A percentile compares a stretch with the other conserved stretches of the same genome.
These are phyloP conservation scores for Protomyces pachydermus DNA, from an alignment of 1,139 yeast species.

Conservation along the genomic window DNA sequence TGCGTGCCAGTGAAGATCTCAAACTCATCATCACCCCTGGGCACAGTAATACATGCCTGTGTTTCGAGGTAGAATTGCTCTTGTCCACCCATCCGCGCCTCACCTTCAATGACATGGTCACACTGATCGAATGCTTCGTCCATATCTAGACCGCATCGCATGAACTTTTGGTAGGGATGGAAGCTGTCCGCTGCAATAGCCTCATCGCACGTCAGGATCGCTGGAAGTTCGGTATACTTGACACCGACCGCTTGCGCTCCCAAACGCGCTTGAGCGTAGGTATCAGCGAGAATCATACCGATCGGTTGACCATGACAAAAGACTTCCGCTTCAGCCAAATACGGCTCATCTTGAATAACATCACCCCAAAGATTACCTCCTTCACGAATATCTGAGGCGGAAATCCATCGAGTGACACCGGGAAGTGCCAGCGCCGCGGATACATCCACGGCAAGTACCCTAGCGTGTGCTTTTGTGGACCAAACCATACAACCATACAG, in stretches of 20 bases:
- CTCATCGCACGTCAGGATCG: constrained; percentile 44
- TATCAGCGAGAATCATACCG: constrained; percentile 44
- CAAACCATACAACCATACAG: constrained; percentile 45
- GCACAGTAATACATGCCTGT: constrained; percentile 44
- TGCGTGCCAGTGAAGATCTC: constrained; percentile 45
- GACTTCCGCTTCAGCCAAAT: constrained; percentile 45
- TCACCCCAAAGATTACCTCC: constrained; percentile 45
- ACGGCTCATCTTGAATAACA: constrained; percentile 43
- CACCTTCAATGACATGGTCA: constrained; percentile 42
- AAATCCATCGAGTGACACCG: constrained; percentile 45
- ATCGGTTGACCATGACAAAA: constrained; percentile 45
- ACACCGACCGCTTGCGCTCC: constrained; percentile 46
- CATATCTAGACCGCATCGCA: constrained; percentile 43
- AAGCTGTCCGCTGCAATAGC: constrained; percentile 43
- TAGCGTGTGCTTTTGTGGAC: constrained; percentile 46
- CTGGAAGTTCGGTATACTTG: constrained; percentile 43
- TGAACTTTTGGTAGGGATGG: constrained; percentile 38
- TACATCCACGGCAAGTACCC: constrained; percentile 41
- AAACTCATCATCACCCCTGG: constrained; percentile 45
- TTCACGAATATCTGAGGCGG: constrained; percentile 42
- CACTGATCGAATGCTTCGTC: constrained; percentile 41
- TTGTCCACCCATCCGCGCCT: constrained; percentile 45
- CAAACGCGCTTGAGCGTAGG: constrained; percentile 43
- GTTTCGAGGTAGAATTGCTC: constrained; percentile 49
- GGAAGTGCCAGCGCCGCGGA: constrained; percentile 42